Percentiles rank a stretch among this genome's conserved stretches.
Evolutionary conservation across 495 filamentous ascomycete genomes (phyloP).

Genomic region (Podospora pseudopauciseta): DNA sequence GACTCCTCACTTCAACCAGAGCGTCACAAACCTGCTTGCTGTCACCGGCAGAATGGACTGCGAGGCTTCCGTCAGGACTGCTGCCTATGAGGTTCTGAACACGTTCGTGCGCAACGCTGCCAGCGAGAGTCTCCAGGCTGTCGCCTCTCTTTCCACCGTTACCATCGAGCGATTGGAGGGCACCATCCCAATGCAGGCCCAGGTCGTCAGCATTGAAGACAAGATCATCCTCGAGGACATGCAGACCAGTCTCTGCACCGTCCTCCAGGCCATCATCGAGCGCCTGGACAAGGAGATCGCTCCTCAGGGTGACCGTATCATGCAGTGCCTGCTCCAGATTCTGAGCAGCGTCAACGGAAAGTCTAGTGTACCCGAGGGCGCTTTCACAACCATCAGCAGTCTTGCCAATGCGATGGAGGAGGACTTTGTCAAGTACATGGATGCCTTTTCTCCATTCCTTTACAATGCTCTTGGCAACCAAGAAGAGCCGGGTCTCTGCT

Average conservation of each 20-base stretch:
- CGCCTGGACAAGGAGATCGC: slow-evolving; percentile 87
- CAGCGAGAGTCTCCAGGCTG: slow-evolving; percentile 72
- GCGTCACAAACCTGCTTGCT: slow-evolving; percentile 75
- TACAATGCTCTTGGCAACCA: slow-evolving; percentile 92
- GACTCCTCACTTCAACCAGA: slow-evolving; percentile 88
- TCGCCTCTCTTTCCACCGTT: slow-evolving; percentile 77
- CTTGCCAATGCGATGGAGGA: slow-evolving; percentile 85
- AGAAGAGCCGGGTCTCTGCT: slow-evolving; percentile 87
- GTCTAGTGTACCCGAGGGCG: slow-evolving; percentile 89
- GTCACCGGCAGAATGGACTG: slow-evolving; percentile 78
- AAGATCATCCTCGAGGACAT: slow-evolving; percentile 92
- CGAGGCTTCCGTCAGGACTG: slow-evolving; percentile 93
- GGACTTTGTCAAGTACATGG: slow-evolving; percentile 95
- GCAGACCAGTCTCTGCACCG: slow-evolving; percentile 90
- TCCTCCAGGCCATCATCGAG: slow-evolving; percentile 85
- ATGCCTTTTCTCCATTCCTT: slow-evolving; percentile 82
- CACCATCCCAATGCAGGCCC: slow-evolving; percentile 83
- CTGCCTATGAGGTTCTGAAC: slow-evolving; percentile 96
- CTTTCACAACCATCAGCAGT: slow-evolving; percentile 84
- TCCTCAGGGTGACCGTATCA: slow-evolving; percentile 89
- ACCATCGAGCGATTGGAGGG: slow-evolving; percentile 85
- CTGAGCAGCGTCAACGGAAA: slow-evolving; percentile 74
- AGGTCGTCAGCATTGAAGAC: slow-evolving; percentile 96
- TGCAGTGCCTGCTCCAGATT: slow-evolving; percentile 79
- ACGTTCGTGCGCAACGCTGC: slow-evolving; percentile 88